Evolutionary conservation across 768 basidiomycete genomes (phyloP), one percentile per base, ranked within the genome.

Genomic region (Postia placenta): DNA sequence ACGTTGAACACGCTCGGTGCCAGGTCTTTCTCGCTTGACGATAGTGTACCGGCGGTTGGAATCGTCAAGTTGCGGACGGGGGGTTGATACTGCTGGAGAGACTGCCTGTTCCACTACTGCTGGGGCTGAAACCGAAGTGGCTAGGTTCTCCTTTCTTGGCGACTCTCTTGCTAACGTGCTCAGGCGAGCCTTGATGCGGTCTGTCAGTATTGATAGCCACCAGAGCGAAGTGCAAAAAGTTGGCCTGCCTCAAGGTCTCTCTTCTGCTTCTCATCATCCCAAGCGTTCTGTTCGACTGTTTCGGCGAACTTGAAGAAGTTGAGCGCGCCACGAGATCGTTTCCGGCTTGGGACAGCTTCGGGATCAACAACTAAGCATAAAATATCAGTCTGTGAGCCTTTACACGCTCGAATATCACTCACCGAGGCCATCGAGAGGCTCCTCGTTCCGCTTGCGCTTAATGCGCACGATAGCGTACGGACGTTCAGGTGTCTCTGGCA

Each of bases 371-470:
- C 50, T 57, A 24, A 3, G 20, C n/a, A n/a, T n/a, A n/a, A n/a
- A n/a, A n/a, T n/a, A n/a, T n/a, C n/a, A n/a, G n/a, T n/a, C n/a
- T n/a, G n/a, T n/a, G n/a, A n/a, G n/a, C n/a, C n/a, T n/a, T n/a
- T n/a, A n/a, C n/a, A n/a, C n/a, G n/a, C n/a, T n/a, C n/a, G n/a
- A n/a, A n/a, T 47, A 38, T 27, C 33, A 64, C 72, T 57, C 69
- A 85, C 88, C 84, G 55, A 91, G 71, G 28, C 85, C 88, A 67
- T 91, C 88, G 41, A 90, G 69, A 28, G 88, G 85, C 59, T 89
- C 88, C 56, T 91, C 88, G 28, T 78, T 85, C 20, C 89, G 74
- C 60, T 89, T 90, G 27, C 88, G 76, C 64, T 91, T 91, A 65
- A 91, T 88, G 26, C 89, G 79, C 26, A 91, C 65, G 57, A 91